Conservation (phyloP, 1,139 yeast species). For the Candida buenavistaensis region DNA sequence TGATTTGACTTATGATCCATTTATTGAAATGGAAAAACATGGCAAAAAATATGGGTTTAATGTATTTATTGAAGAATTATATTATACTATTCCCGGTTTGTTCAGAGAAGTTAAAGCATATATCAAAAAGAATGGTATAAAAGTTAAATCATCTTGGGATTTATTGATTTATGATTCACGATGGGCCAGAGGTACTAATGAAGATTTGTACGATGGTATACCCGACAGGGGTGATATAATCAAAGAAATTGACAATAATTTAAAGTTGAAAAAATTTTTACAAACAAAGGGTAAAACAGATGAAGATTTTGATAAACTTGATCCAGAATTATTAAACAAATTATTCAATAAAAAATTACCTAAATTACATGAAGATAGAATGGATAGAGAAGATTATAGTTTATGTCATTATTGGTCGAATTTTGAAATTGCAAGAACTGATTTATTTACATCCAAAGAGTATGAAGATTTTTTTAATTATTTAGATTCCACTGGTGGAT, state of each 20-base stretch:
- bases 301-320: conserved; percentile 22
- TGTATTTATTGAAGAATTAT: conserved; percentile 69
- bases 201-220: conserved; percentile 22
- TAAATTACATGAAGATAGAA: conserved; percentile 46
- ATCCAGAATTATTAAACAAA: conserved; percentile 22
- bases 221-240: conserved; percentile 20
- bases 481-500: conserved; percentile 74
- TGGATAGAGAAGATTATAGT: conserved; percentile 70
- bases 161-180: conserved; percentile 44
- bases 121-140: conserved; percentile 44
- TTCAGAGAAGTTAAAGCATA: conserved; percentile 71
- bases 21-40: conserved; percentile 67
- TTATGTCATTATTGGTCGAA: conserved; percentile 93
- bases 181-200: conserved; percentile 23
- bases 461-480: conserved; percentile 67
- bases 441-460: conserved; percentile 61
- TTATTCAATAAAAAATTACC: conserved; percentile 36
- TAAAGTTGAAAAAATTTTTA: conserved; percentile 27
- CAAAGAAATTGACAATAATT: conserved; percentile 27
- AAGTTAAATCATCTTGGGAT: conserved; percentile 59
- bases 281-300: conserved; percentile 21
- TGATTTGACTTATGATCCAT: conserved; percentile 90
- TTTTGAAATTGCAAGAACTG: conserved; percentile 84
- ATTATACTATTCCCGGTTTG: conserved; percentile 77
- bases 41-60: conserved; percentile 84